These are phyloP conservation scores for Kwoniella europaea DNA, from an alignment of 768 basidiomycete genomes.

Conservation along the genomic window DNA sequence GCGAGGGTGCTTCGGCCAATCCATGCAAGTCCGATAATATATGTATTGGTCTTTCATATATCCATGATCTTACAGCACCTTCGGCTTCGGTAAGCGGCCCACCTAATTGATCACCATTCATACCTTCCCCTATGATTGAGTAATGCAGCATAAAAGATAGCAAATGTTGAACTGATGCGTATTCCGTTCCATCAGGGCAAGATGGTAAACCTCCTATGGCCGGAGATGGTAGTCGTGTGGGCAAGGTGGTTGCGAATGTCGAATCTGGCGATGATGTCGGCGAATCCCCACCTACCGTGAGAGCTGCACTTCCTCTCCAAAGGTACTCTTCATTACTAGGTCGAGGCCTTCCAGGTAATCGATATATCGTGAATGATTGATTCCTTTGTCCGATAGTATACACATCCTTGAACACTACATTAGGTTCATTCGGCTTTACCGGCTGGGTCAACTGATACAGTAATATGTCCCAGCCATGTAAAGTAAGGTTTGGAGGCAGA, in stretches of 20 bases:
- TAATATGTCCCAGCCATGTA: background rate
- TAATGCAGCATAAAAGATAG: background rate
- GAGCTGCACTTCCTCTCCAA: conserved; percentile 1
- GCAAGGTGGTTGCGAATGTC: background rate
- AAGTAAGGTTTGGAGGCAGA: background rate
- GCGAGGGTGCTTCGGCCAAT: background rate
- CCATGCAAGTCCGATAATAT: background rate
- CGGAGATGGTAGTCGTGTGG: background rate
- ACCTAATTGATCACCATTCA: background rate
- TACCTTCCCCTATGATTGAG: conserved; percentile 1
- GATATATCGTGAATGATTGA: background rate
- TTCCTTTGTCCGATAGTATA: background rate
- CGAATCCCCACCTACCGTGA: background rate
- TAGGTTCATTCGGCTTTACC: no score
- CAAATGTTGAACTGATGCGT: background rate
- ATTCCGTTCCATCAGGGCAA: background rate
- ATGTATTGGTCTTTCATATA: background rate
- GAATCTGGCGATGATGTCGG: background rate
- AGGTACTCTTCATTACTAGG: background rate
- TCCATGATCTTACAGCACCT: background rate
- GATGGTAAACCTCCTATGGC: background rate
- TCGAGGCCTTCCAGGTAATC: background rate
- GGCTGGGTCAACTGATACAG: background rate
- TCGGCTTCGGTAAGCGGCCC: background rate
- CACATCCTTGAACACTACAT: background rate